Evolutionary conservation across 176 grass and related monocot genomes (phyloP).

Genomic region (Triticum aestivum): DNA sequence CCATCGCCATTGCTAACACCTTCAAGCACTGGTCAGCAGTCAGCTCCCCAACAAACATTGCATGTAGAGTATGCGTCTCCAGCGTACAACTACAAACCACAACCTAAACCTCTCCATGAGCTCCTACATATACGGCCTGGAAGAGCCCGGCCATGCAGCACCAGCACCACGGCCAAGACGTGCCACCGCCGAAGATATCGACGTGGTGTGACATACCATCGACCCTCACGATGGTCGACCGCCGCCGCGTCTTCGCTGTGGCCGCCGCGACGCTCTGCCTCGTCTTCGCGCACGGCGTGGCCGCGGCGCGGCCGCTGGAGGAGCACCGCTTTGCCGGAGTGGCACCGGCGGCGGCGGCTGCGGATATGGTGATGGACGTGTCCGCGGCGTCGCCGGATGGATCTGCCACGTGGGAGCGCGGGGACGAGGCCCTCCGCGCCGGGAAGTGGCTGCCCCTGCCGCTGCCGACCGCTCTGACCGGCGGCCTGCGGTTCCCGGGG

Average conservation of each 20-base stretch:
- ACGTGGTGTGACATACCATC: not conserved
- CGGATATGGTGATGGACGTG: not conserved
- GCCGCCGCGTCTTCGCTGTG: not conserved
- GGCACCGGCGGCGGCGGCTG: not conserved
- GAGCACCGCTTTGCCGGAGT: not conserved
- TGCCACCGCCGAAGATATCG: not conserved
- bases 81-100: conserved; percentile 3
- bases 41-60: not conserved
- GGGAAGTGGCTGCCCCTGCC: conserved; percentile 47
- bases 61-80: not conserved
- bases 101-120: conserved; percentile 27
- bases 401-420: not conserved
- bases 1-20: not conserved
- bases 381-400: conserved; percentile 17
- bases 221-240: not conserved
- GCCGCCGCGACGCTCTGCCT: conserved; percentile 19
- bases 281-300: not conserved
- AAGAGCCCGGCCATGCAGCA: not conserved
- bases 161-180: conserved; percentile 12
- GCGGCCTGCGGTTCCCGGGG: conserved; percentile 36
- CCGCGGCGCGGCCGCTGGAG: conserved; percentile 14
- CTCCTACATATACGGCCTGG: not conserved
- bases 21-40: conserved; percentile 9
- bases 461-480: conserved; percentile 8
- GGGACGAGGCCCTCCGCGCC: not conserved